These are phyloP conservation scores for Geranomyces michiganensis DNA, from an alignment of 192 early-diverging fungal genomes.

Conservation along the genomic window DNA sequence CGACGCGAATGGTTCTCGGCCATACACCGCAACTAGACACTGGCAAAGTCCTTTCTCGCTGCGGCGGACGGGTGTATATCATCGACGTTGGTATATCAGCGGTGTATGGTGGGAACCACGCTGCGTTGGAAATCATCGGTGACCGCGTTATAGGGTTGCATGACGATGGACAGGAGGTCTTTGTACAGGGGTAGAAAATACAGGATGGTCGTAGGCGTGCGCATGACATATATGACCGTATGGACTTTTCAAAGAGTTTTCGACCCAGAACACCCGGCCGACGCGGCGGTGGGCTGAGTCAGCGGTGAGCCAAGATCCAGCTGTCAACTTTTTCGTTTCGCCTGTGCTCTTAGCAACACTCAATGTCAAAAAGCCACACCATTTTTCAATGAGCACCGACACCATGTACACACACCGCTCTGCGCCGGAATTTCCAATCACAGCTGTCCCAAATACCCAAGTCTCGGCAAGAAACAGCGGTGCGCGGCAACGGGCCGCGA, in stretches of 20 bases:
- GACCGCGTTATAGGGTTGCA: conserved; percentile 60
- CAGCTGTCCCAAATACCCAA: background rate
- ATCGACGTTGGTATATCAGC: conserved; percentile 76
- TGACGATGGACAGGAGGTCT: background rate
- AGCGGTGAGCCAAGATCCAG: too few species aligned
- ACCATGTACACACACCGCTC: too few species aligned
- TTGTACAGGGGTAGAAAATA: background rate
- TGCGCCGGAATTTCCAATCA: background rate
- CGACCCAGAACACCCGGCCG: too few species aligned
- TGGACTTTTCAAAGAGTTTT: too few species aligned
- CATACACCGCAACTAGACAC: conserved; percentile 62
- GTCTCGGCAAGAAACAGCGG: background rate
- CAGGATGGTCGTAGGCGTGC: too few species aligned
- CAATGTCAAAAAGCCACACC: too few species aligned
- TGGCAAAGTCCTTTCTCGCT: conserved; percentile 62
- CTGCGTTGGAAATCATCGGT: conserved; percentile 72
- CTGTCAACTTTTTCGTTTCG: too few species aligned
- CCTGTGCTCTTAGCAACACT: too few species aligned
- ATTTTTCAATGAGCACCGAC: too few species aligned
- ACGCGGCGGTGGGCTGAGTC: too few species aligned
- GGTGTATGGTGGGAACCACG: conserved; percentile 69
- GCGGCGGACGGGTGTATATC: conserved; percentile 61
- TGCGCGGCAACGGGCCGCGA: background rate
- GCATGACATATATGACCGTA: too few species aligned
- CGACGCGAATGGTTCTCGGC: conserved; percentile 71